Evolutionary conservation across 345 rosid species (phyloP).

Genomic region (Eucalyptus erythrocorys): DNA sequence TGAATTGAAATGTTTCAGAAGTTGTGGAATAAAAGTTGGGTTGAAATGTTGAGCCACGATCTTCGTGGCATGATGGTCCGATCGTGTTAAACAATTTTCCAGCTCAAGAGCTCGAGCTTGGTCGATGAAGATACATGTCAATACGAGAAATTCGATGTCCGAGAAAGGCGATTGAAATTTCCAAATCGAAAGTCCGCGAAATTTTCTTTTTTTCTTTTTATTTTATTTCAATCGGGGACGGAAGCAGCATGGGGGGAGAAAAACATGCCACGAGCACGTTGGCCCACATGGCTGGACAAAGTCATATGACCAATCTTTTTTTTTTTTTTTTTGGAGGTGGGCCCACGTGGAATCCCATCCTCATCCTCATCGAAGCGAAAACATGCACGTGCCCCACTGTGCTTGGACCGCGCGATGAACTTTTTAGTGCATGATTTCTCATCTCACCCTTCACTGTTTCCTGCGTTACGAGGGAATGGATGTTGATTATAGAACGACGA

Average conservation of each 20-base stretch:
- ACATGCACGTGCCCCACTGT: not conserved
- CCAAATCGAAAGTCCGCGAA: not conserved
- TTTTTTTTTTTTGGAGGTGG: not conserved
- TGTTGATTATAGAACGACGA: not conserved
- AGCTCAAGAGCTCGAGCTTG: not conserved
- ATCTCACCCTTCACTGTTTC: not conserved
- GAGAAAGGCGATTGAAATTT: not conserved
- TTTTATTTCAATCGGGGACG: not conserved
- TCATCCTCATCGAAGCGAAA: not conserved
- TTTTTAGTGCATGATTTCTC: not conserved
- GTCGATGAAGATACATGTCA: not conserved
- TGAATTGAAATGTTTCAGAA: not conserved
- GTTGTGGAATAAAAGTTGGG: not conserved
- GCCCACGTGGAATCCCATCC: not conserved
- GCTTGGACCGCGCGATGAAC: not conserved
- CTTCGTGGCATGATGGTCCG: not conserved
- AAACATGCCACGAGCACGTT: not conserved
- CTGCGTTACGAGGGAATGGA: not conserved
- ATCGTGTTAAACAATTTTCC: accelerated
- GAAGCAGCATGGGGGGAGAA: not conserved
- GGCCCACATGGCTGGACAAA: not conserved
- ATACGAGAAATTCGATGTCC: not conserved
- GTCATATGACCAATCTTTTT: not conserved
- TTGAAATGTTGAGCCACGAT: not conserved
- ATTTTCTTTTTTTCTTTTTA: no score